Percentiles rank a stretch among this genome's conserved stretches.
phyloP scores from a whole-genome alignment of 2,329 filamentous ascomycete species.

The Neonectria ditissima region DNA sequence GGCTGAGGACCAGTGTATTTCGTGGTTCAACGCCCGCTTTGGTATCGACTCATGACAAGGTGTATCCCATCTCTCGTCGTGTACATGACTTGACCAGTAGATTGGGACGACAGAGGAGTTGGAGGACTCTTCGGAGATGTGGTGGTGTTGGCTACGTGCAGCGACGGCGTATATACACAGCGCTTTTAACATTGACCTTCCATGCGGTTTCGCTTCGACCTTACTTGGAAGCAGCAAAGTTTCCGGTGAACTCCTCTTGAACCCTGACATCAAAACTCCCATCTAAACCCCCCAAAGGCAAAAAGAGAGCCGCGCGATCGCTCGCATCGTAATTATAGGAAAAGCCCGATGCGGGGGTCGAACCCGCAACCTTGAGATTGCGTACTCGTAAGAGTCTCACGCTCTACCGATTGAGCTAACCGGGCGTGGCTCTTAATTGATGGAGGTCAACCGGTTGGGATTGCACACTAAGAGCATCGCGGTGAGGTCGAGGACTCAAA shows the following conservation, averaged over 20 bases:
- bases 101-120: not conserved
- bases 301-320: conserved; percentile 7
- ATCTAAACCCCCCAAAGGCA: not conserved
- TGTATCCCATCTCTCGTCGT: not conserved
- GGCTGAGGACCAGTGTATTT: conserved; percentile 50
- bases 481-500: not conserved
- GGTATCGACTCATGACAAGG: conserved; percentile 12
- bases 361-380: conserved; percentile 68
- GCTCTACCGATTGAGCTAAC: conserved; percentile 64
- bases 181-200: not conserved
- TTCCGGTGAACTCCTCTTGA: not conserved
- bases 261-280: not conserved
- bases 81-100: no score
- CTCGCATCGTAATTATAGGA: conserved; percentile 9
- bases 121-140: no score
- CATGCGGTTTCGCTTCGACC: no score
- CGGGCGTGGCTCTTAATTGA: conserved; percentile 36
- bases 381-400: conserved; percentile 69
- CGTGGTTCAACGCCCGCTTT: conserved; percentile 49
- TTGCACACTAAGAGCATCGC: not conserved
- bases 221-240: no score
- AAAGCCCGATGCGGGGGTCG: conserved; percentile 58
- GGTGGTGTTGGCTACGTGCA: not conserved
- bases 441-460: not conserved
- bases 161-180: not conserved